These are phyloP conservation scores for Russula vinacea DNA, from an alignment of 768 basidiomycete genomes.

Conservation along the genomic window DNA sequence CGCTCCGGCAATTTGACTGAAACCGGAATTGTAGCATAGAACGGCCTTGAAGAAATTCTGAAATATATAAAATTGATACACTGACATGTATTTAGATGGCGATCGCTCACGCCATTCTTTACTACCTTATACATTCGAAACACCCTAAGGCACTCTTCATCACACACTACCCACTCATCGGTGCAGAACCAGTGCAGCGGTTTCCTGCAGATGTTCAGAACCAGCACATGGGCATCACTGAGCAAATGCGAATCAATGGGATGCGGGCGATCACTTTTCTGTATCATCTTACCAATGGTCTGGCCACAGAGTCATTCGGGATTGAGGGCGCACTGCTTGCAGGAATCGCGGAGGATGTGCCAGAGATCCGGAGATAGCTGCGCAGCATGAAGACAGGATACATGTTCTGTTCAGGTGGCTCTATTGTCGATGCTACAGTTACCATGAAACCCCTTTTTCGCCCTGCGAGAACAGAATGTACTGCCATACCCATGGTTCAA, in stretches of 20 bases:
- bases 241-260: constrained; percentile 66
- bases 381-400: constrained; percentile 50
- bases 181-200: constrained; percentile 57
- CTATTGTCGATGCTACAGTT: background rate
- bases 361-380: constrained; percentile 62
- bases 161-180: constrained; percentile 89
- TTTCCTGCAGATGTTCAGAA: constrained; percentile 66
- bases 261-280: constrained; percentile 81
- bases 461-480: background rate
- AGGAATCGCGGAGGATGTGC: constrained; percentile 67
- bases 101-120: constrained; percentile 77
- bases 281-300: constrained; percentile 68
- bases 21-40: too few relatives aligned
- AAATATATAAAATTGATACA: too few relatives aligned
- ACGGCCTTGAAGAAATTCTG: too few relatives aligned
- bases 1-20: too few relatives aligned
- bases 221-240: constrained; percentile 82
- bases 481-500: background rate
- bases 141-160: constrained; percentile 84
- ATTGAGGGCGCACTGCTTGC: constrained; percentile 91
- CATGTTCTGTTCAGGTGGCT: constrained; percentile 37
- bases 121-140: constrained; percentile 57
- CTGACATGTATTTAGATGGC: constrained; percentile 64
- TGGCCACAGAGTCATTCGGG: constrained; percentile 84
- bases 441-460: background rate